Percentiles rank a stretch among this genome's conserved stretches.
Conservation (phyloP, 257 asterid species). For the Solanum rostratum region DNA sequence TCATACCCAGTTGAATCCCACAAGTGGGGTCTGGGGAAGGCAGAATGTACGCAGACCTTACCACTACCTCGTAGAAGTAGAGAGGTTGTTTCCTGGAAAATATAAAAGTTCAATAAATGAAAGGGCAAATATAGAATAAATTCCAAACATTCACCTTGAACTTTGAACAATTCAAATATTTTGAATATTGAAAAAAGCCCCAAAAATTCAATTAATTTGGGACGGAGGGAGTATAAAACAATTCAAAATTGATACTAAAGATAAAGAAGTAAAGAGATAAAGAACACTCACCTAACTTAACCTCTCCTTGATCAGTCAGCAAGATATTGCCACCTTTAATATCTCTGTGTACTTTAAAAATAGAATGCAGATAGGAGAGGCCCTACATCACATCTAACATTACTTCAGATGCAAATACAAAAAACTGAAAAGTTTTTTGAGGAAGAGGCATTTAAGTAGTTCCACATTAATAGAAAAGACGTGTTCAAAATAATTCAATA, state of each 20-base stretch:
- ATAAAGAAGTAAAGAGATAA: neutral
- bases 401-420: conserved; percentile 6
- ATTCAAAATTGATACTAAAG: neutral
- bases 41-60: too few species aligned
- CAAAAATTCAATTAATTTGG: too few species aligned
- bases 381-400: conserved; percentile 51
- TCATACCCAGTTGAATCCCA: too few species aligned
- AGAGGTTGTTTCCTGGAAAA: too few species aligned
- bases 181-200: too few species aligned
- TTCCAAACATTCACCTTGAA: too few species aligned
- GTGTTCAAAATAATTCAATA: neutral
- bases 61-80: too few species aligned
- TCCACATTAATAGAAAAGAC: neutral
- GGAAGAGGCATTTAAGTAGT: neutral
- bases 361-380: conserved; percentile 85
- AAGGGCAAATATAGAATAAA: too few species aligned
- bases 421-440: neutral
- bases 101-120: too few species aligned
- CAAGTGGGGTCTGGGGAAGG: too few species aligned
- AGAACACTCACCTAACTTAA: conserved; percentile 75
- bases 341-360: conserved; percentile 98
- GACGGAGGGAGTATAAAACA: too few species aligned
- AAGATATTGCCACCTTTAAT: conserved; percentile 96
- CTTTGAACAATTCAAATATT: too few species aligned
- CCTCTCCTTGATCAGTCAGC: conserved; percentile 97